Conservation (phyloP, 2,329 filamentous ascomycete species). For the Talaromyces piceae region DNA sequence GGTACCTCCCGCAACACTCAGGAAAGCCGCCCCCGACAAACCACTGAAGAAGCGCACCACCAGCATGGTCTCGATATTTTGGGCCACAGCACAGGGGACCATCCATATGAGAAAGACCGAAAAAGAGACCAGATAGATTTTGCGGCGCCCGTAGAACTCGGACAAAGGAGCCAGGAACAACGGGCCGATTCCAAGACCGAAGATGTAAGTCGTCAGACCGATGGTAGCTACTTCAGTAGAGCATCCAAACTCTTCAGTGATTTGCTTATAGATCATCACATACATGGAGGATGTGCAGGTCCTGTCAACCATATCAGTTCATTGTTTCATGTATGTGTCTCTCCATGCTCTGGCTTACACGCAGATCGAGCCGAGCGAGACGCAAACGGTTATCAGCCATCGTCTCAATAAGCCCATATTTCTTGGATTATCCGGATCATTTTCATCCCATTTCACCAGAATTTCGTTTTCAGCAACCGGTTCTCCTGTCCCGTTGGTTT, state of each 20-base stretch:
- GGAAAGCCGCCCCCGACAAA: constrained; percentile 44
- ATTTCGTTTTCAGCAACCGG: constrained; percentile 42
- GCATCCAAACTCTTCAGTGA: constrained; percentile 65
- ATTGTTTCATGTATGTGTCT: constrained; percentile 1
- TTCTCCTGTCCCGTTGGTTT: neutral
- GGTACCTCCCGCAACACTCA: constrained; percentile 71
- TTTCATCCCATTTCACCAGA: constrained; percentile 68
- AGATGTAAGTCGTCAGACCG: constrained; percentile 74
- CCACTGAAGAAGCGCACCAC: constrained; percentile 64
- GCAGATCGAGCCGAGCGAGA: constrained; percentile 67
- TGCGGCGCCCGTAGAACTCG: constrained; percentile 75
- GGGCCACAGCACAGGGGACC: constrained; percentile 72
- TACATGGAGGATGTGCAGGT: constrained; percentile 86
- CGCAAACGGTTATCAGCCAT: constrained; percentile 71
- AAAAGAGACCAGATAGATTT: constrained; percentile 72
- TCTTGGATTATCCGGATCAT: constrained; percentile 67
- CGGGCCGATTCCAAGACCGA: constrained; percentile 63
- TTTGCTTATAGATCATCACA: constrained; percentile 70
- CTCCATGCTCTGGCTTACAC: constrained; percentile 62
- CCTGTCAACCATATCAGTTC: constrained; percentile 34
- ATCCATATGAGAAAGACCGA: constrained; percentile 69
- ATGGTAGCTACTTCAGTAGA: constrained; percentile 68
- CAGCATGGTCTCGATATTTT: constrained; percentile 73
- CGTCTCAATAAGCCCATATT: constrained; percentile 60
- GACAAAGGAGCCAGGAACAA: constrained; percentile 58